A percentile compares a stretch with the other conserved stretches of the same genome.
Conservation (phyloP, 805 yeast species). For the Starmerella geochares region DNA sequence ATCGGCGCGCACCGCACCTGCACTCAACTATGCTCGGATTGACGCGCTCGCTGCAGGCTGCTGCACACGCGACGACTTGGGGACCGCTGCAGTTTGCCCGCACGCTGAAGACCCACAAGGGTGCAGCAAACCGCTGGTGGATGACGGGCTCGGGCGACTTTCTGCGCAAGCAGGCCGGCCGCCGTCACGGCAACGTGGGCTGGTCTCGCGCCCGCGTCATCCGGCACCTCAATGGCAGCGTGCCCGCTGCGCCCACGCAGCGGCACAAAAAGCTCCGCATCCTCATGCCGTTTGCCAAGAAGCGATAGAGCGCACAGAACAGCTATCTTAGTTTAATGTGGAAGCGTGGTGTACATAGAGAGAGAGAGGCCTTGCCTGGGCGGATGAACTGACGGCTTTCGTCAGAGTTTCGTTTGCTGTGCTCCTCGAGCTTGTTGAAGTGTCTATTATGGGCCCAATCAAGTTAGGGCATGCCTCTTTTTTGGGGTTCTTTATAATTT, state of each 20-base stretch:
- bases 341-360: neutral
- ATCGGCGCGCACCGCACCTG: too few relatives aligned
- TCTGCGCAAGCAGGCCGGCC: constrained; percentile 68
- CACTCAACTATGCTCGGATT: constrained; percentile 2
- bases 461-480: too few relatives aligned
- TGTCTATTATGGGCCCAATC: too few relatives aligned
- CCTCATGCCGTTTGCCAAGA: constrained; percentile 23
- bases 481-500: too few relatives aligned
- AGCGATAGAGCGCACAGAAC: too few relatives aligned
- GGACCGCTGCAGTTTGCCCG: constrained; percentile 6
- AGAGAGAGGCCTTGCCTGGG: too few relatives aligned
- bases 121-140: constrained; percentile 74
- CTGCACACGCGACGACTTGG: neutral
- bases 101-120: constrained; percentile 59
- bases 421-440: too few relatives aligned
- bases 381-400: too few relatives aligned
- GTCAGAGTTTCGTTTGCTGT: too few relatives aligned
- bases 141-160: constrained; percentile 56
- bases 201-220: constrained; percentile 52
- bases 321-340: too few relatives aligned
- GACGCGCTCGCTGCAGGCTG: constrained; percentile 1
- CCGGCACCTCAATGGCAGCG: constrained; percentile 50
- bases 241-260: constrained; percentile 39
- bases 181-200: constrained; percentile 88
- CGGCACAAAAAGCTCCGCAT: constrained; percentile 24